Evolutionary conservation across 495 filamentous ascomycete genomes (phyloP).

Genomic region (Geoglossum glabrum): DNA sequence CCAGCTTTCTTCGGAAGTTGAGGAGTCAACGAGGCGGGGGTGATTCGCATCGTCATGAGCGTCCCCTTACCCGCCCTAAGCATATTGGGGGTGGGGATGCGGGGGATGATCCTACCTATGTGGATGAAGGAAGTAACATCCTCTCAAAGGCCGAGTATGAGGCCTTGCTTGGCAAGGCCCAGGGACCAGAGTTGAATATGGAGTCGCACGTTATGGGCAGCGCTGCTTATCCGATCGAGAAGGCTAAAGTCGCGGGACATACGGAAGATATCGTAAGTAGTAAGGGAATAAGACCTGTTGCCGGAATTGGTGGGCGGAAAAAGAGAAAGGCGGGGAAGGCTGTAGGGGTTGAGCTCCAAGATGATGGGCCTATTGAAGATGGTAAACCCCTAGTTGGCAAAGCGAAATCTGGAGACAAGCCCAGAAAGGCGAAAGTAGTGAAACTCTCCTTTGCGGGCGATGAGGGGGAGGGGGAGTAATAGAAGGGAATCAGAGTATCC

Average conservation of each 20-base stretch:
- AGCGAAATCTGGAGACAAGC: neutral
- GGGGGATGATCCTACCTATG: slow-evolving; percentile 28
- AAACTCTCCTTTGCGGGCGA: slow-evolving; percentile 8
- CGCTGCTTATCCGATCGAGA: neutral
- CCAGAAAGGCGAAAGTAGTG: slow-evolving; percentile 6
- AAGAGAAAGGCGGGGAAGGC: slow-evolving; percentile 7
- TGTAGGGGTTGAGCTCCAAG: neutral
- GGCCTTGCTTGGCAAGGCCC: slow-evolving; percentile 15
- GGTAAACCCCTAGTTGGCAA: neutral
- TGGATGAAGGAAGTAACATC: slow-evolving; percentile 28
- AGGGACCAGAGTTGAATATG: slow-evolving; percentile 3
- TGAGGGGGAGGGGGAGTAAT: neutral
- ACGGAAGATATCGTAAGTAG: neutral
- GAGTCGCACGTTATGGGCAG: slow-evolving; percentile 10
- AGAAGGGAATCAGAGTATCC: no score
- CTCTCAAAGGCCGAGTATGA: slow-evolving; percentile 30
- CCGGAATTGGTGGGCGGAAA: slow-evolving; percentile 4
- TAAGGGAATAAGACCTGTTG: neutral
- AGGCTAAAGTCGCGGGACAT: neutral
- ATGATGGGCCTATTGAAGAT: neutral
- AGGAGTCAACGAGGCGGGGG: slow-evolving; percentile 21
- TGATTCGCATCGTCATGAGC: slow-evolving; percentile 22
- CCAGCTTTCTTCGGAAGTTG: slow-evolving; percentile 28
- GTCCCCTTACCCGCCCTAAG: slow-evolving; percentile 20
- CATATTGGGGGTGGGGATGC: slow-evolving; percentile 20